These are phyloP conservation scores for Globisporangium heterothallicum DNA, from an alignment of 352 stramenopile genomes.

Conservation along the genomic window DNA sequence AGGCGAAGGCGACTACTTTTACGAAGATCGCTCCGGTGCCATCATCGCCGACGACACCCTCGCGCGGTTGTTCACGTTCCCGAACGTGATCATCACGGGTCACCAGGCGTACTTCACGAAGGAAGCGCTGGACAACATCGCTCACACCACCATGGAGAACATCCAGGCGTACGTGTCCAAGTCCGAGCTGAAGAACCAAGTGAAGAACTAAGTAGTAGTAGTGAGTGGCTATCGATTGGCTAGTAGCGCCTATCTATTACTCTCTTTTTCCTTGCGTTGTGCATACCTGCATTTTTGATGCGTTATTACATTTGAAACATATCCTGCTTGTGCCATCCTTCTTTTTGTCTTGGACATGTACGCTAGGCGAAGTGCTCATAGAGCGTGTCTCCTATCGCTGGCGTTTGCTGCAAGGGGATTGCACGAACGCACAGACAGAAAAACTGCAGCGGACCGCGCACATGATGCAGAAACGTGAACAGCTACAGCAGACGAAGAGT, in stretches of 20 bases:
- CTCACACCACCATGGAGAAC: conserved; percentile 68
- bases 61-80: conserved; percentile 75
- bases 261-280: neutral
- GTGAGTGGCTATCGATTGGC: too few relatives aligned
- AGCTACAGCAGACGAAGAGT: conserved; percentile 3
- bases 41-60: conserved; percentile 68
- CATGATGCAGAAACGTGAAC: conserved; percentile 34
- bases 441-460: conserved; percentile 23
- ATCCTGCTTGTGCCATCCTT: too few relatives aligned
- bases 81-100: conserved; percentile 77
- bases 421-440: conserved; percentile 24
- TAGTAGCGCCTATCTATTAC: too few relatives aligned
- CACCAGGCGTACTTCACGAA: conserved; percentile 82
- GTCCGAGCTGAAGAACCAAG: conserved; percentile 44
- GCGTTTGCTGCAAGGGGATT: conserved; percentile 14
- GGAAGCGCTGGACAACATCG: conserved; percentile 68
- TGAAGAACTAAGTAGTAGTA: conserved; percentile 50
- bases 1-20: conserved; percentile 72
- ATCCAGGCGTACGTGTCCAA: conserved; percentile 46
- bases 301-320: too few relatives aligned
- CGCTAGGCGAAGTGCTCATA: conserved; percentile 6
- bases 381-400: conserved; percentile 20
- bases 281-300: neutral
- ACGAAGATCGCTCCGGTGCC: conserved; percentile 61
- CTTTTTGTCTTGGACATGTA: too few relatives aligned